A percentile compares a stretch with the other conserved stretches of the same genome.
Evolutionary conservation across 2,329 filamentous ascomycete genomes (phyloP).

Genomic region (Clonostachys rhizophaga): DNA sequence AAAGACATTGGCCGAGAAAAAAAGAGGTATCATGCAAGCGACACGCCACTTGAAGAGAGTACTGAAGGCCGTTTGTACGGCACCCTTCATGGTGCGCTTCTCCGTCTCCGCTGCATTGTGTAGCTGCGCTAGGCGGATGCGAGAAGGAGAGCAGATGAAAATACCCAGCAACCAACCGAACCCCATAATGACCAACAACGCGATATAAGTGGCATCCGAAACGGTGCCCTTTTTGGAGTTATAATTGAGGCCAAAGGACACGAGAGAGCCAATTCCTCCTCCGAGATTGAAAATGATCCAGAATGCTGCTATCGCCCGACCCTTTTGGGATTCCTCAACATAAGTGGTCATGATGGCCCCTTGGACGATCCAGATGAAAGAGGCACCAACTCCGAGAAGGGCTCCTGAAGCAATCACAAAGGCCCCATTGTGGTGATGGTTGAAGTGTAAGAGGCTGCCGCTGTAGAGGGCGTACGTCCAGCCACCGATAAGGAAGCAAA

Average conservation of each 20-base stretch:
- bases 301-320: conserved; percentile 33
- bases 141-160: conserved; percentile 40
- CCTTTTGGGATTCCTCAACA: conserved; percentile 32
- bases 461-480: conserved; percentile 40
- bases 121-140: conserved; percentile 30
- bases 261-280: conserved; percentile 35
- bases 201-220: conserved; percentile 43
- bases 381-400: conserved; percentile 37
- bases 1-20: conserved; percentile 51
- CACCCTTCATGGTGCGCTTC: conserved; percentile 27
- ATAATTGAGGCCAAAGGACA: conserved; percentile 36
- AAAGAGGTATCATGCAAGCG: conserved; percentile 43
- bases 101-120: conserved; percentile 27
- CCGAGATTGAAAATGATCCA: conserved; percentile 42
- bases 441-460: conserved; percentile 36
- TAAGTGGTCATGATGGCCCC: conserved; percentile 44
- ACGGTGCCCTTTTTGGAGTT: conserved; percentile 32
- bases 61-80: conserved; percentile 25
- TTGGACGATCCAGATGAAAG: conserved; percentile 39
- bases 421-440: conserved; percentile 27
- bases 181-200: conserved; percentile 40
- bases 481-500: conserved; percentile 35
- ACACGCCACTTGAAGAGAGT: conserved; percentile 38
- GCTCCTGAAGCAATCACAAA: conserved; percentile 39
- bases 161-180: conserved; percentile 40